phyloP scores from a whole-genome alignment of 139 green algal species.

The Nannochloris sp. region DNA sequence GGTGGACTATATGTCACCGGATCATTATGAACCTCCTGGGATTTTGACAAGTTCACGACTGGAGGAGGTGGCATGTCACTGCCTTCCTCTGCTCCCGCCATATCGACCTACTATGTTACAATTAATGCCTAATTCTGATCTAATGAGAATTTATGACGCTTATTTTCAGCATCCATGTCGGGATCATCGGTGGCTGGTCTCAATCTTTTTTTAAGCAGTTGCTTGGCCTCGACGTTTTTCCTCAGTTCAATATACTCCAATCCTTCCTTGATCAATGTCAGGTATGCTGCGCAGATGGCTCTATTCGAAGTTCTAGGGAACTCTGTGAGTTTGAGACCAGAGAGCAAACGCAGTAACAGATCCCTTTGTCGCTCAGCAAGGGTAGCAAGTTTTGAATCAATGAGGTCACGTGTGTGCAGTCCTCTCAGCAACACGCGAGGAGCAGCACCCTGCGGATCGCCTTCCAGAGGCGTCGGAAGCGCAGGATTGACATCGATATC shows the following conservation, averaged over 20 bases:
- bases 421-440: conserved; percentile 44
- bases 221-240: conserved; percentile 17
- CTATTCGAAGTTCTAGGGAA: conserved; percentile 35
- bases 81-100: no score
- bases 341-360: conserved; percentile 43
- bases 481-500: conserved; percentile 33
- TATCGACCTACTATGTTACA: no score
- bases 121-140: neutral
- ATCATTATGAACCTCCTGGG: no score
- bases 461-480: conserved; percentile 21
- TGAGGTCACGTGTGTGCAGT: conserved; percentile 32
- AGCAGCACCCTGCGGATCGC: neutral
- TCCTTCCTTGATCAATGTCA: conserved; percentile 48
- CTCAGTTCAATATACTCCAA: conserved; percentile 51
- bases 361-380: conserved; percentile 35
- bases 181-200: conserved; percentile 3
- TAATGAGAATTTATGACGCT: conserved; percentile 6
- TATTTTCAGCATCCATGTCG: conserved; percentile 4
- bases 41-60: no score
- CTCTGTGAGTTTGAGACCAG: conserved; percentile 37
- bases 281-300: conserved; percentile 45
- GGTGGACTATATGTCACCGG: no score
- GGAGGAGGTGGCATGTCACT: no score
- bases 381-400: conserved; percentile 8
- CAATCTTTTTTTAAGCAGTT: neutral